Base-by-base conservation (phyloP, 2,329 filamentous ascomycete genomes). In the Lomentospora prolificans region DNA sequence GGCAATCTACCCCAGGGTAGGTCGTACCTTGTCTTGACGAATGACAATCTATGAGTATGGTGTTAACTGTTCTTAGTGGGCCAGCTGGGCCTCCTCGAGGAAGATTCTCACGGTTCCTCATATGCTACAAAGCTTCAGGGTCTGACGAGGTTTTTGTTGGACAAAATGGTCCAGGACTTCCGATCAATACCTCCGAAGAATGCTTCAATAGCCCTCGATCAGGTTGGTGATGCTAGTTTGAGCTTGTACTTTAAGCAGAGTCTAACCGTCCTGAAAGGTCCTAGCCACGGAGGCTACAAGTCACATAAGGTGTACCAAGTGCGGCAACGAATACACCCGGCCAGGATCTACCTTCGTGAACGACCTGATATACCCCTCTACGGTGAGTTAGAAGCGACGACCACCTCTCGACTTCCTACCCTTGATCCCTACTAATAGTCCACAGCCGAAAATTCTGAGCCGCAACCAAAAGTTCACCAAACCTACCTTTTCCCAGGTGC, bases 101-200 rank as follows among this genome's bases (percentile, higher is more conserved):
- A 96, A 64, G 86, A 91, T 57, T 73, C 85, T 10, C 84, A 86
- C 46, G 85, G 84, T 55, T 83, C 84, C 17, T 81, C 88, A 5
- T 75, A 95, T 2, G 87, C 89, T 1, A 79, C 81, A 24, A 92
- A 96, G 78, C 82, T 96, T 17, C 94, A 99, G 68, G 82, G 85
- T 6, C 77, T 96, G 56, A 90, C 89, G 58, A 80, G 91, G 10
- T 97, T 96, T 63, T 75, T 99, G 30, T 72, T 97, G 24, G 86
- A 91, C 51, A 87, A 87, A 62, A 86, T 96, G 59, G 80, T 84
- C 0, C 76, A 85, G 55, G 90, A 96, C 66, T 90, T 86, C 65
- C 81, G 82, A 60, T 81, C 82, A 54, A 84, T 90, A 62, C 73
- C 80, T 46, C 78, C 84, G 24, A 75, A 56, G 24, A 51, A 31